Base-by-base conservation (phyloP, 2,329 filamentous ascomycete species). In the Xylaria sp. region DNA sequence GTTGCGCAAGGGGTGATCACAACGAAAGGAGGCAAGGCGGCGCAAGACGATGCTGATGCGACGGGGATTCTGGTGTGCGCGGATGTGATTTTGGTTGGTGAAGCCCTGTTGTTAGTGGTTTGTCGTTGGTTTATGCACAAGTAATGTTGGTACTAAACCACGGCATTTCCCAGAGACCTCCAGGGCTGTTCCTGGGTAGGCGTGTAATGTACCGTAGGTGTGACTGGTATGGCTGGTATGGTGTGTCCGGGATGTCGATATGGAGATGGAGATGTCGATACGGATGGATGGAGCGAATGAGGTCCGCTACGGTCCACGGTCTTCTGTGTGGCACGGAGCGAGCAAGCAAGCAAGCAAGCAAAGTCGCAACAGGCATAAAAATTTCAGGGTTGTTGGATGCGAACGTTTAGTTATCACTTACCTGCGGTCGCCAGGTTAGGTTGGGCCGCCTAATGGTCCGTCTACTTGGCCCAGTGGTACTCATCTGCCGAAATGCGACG, bases 401-500 rank as follows among this genome's bases (percentile, higher is more conserved):
- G 61, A 52, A 52, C 48, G 2, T 50, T n/a, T 4, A 48, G 6
- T 6, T 13, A 52, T 52, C 48, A 32, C 18, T n/a, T n/a, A n/a
- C n/a, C 48, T 30, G 43, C 20, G 10, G 20, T 46, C 20, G 43
- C 20, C 43, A 46, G 43, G 39, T 41, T 41, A 30, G 28, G 13
- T 15, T 46, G 43, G 20, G 43, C 45, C 12, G 45, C 23, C 39
- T 9, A 3, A 6, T 28, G 3, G 45, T 52, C 8, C 13, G 48
- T 52, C 25, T 52, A 52, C 62, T 36, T 34, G 12, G n/a, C 25
- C 45, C 32, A 28, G 34, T 20, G 20, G 25, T 58, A 41, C 36
- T 48, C 60, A 60, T 64, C 65, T 67, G 46, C 61, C 65, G 65
- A 63, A 30, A 63, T 63, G 39, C 43, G 25, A 66, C 52, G 50